Percentiles rank a stretch among this genome's conserved stretches.
These are phyloP conservation scores for Tuber indicum DNA, from an alignment of 495 filamentous ascomycete genomes.

Conservation along the genomic window DNA sequence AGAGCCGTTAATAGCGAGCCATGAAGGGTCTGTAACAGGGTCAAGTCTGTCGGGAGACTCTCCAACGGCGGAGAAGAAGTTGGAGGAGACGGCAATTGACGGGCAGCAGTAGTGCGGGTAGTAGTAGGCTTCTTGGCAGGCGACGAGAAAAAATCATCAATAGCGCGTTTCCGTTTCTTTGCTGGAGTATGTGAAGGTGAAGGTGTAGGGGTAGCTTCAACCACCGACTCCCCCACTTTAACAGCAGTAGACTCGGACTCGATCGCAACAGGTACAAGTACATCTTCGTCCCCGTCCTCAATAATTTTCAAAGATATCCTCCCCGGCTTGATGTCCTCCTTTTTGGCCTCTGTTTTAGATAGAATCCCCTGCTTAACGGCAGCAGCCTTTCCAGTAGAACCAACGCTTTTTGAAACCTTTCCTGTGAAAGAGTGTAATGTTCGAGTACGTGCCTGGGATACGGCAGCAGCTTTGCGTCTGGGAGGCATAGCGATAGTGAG, in stretches of 20 bases:
- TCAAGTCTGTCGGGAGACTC: slow-evolving; percentile 22
- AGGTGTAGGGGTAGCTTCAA: background rate
- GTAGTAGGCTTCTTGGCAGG: slow-evolving; percentile 25
- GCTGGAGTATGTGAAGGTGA: background rate
- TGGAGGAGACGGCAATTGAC: slow-evolving; percentile 6
- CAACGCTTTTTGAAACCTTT: slow-evolving; percentile 29
- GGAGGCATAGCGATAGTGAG: slow-evolving; percentile 24
- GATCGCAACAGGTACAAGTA: slow-evolving; percentile 14
- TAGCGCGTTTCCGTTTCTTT: slow-evolving; percentile 30
- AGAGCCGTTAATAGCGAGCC: slow-evolving; percentile 34
- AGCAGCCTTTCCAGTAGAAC: slow-evolving; percentile 18
- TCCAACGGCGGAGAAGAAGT: slow-evolving; percentile 9
- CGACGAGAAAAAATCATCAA: slow-evolving; percentile 28
- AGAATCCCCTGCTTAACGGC: background rate
- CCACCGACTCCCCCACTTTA: slow-evolving; percentile 5
- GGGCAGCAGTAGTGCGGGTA: background rate
- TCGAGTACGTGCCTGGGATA: slow-evolving; percentile 14
- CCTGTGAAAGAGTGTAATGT: slow-evolving; percentile 34
- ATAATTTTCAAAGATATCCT: slow-evolving; percentile 20
- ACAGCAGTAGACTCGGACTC: slow-evolving; percentile 4
- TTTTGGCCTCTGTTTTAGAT: slow-evolving; percentile 10
- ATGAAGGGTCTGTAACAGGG: slow-evolving; percentile 29
- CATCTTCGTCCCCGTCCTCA: slow-evolving; percentile 37
- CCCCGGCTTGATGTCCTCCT: background rate
- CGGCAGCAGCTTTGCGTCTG: slow-evolving; percentile 28